A percentile compares a stretch with the other conserved stretches of the same genome.
These are phyloP conservation scores for Articulospora tetracladia DNA, from an alignment of 495 filamentous ascomycete species.

Conservation along the genomic window DNA sequence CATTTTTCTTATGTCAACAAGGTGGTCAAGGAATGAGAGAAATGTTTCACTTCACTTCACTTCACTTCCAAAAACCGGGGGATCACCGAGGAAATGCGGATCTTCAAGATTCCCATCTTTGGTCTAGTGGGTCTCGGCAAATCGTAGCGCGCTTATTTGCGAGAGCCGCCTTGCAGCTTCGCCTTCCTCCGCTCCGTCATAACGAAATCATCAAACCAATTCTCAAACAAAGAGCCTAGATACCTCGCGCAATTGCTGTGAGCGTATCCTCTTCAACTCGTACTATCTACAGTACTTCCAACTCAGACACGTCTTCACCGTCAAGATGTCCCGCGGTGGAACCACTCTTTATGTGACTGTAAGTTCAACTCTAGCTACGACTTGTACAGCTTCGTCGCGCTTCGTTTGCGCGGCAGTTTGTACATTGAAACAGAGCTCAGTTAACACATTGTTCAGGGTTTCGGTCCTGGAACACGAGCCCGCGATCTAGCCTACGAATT, in stretches of 20 bases:
- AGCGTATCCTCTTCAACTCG: too few relatives aligned
- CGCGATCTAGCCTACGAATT: constrained; percentile 99
- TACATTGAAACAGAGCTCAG: neutral
- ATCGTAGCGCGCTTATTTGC: neutral
- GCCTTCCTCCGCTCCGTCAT: neutral
- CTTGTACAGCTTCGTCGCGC: neutral
- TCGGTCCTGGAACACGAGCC: constrained; percentile 97
- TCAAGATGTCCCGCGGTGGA: constrained; percentile 82
- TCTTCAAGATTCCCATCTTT: neutral
- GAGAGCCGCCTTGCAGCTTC: neutral
- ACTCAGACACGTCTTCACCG: neutral
- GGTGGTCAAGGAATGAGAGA: too few relatives aligned
- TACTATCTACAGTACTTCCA: neutral
- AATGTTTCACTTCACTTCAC: too few relatives aligned
- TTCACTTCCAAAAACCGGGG: neutral
- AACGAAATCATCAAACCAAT: neutral
- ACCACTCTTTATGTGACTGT: constrained; percentile 89
- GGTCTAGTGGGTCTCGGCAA: neutral
- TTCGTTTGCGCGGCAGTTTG: neutral
- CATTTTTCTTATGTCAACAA: too few relatives aligned
- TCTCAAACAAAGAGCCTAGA: neutral
- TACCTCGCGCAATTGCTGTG: too few relatives aligned
- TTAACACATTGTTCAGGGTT: constrained; percentile 55
- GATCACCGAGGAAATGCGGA: neutral
- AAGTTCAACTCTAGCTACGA: constrained; percentile 2